Base-by-base conservation (phyloP, 1,139 yeast species). In the Eremothecium gossypii region DNA sequence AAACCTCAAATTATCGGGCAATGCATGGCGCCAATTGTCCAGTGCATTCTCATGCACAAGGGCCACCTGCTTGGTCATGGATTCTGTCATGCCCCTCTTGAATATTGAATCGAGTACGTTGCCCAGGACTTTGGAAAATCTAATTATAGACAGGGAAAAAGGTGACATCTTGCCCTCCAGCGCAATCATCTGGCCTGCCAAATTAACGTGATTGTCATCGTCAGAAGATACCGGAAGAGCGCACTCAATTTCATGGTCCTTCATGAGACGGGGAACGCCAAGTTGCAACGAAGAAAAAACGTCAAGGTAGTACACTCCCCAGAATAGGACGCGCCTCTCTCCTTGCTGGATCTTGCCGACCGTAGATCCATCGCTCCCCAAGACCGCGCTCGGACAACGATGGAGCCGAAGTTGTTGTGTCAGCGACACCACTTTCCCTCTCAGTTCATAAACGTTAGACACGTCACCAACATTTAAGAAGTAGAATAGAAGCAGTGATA, bases 391-490 rank as follows among this genome's bases (percentile, higher is more conserved):
- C 10, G 95, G 95, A 63, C 95, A 83, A 50, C 95, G 72, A 58
- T 86, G 95, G 41, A 87, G 68, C 52, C 96, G 76, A 42, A 87
- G 66, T 52, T 87, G 93, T 55, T 84, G 95, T 2, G 91, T 82
- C 89, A 84, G 83, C 26, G 87, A 79, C 5, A 82, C 77, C 7
- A 83, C 79, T 52, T 81, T 69, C 36, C 91, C 89, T 47, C 95
- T 70, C 36, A 82, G 68, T 45, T 80, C 83, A 65, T 85, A 86
- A 45, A 87, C 73, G 1, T 86, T 79, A 10, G 78, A 73, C 33
- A 79, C 73, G 58, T 83, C 87, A 11, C 95, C 94, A 7, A 76
- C 75, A 31, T 79, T 81, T 36, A 83, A 65, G 53, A 84, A 80
- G 57, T 84, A 84, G 46, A 83, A 76, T 33, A 82, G 65, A 2